Conservation (phyloP, 2,329 filamentous ascomycete species). For the Ascochyta rabiei region DNA sequence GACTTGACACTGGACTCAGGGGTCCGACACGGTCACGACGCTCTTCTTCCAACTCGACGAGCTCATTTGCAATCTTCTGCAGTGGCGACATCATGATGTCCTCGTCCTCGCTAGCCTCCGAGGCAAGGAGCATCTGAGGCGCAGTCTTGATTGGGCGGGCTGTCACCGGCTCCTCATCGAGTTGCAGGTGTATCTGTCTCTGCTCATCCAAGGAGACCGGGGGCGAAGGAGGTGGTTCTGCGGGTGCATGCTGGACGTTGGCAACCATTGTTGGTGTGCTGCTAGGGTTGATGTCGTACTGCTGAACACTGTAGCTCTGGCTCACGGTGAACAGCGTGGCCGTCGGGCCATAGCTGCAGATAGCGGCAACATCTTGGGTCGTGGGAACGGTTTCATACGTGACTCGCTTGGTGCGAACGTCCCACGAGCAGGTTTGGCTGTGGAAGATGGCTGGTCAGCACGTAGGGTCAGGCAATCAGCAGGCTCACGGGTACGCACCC, state of each 20-base stretch:
- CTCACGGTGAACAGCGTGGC: slow-evolving; percentile 93
- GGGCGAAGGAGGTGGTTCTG: slow-evolving; percentile 78
- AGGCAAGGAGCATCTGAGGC: slow-evolving; percentile 52
- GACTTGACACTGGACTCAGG: slow-evolving; percentile 70
- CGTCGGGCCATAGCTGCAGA: slow-evolving; percentile 87
- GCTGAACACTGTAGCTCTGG: slow-evolving; percentile 86
- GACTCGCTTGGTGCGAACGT: slow-evolving; percentile 97
- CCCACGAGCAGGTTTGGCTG: slow-evolving; percentile 90
- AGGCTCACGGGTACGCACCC: slow-evolving; percentile 65
- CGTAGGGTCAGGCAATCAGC: slow-evolving; percentile 16
- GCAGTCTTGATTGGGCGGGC: slow-evolving; percentile 36
- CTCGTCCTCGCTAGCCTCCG: slow-evolving; percentile 74
- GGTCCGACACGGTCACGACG: slow-evolving; percentile 68
- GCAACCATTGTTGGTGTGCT: slow-evolving; percentile 75
- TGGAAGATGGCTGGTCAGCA: slow-evolving; percentile 31
- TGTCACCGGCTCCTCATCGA: slow-evolving; percentile 38
- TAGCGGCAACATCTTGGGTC: slow-evolving; percentile 76
- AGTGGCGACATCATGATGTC: slow-evolving; percentile 67
- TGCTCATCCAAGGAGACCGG: slow-evolving; percentile 80
- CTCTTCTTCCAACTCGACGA: slow-evolving; percentile 67
- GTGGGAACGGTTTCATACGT: slow-evolving; percentile 89
- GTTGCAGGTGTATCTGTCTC: slow-evolving; percentile 50
- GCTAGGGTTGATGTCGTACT: slow-evolving; percentile 85
- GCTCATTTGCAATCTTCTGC: slow-evolving; percentile 74
- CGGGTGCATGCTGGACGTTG: slow-evolving; percentile 84